Conservation (phyloP, 305 asterid genomes). For the Petunia hybrid region DNA sequence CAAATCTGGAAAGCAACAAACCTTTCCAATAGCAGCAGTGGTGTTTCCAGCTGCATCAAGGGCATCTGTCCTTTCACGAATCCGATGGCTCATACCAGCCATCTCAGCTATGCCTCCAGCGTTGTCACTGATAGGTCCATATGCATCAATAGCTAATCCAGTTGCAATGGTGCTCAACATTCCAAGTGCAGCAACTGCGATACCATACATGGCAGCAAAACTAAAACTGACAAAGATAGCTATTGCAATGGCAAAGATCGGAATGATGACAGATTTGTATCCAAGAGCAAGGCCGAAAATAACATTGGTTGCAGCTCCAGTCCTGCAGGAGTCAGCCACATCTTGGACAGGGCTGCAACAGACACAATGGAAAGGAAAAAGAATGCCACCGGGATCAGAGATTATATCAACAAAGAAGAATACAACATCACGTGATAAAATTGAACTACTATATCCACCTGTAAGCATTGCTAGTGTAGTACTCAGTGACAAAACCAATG, state of each 20-base stretch:
- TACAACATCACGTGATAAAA: not conserved
- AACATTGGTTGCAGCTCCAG: conserved; percentile 42
- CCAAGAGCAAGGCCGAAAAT: no score
- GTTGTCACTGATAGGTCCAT: conserved; percentile 58
- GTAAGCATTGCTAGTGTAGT: conserved; percentile 50
- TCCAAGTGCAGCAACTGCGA: conserved; percentile 55
- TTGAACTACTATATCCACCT: conserved; percentile 30
- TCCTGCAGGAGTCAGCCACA: conserved; percentile 55
- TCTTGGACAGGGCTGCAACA: conserved; percentile 52
- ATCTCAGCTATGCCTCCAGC: conserved; percentile 59
- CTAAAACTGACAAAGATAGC: conserved; percentile 33
- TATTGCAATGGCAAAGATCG: conserved; percentile 46
- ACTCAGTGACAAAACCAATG: conserved; percentile 32
- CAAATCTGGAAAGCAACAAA: not conserved
- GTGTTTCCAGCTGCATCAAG: conserved; percentile 59
- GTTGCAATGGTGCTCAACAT: conserved; percentile 46
- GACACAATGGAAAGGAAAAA: not conserved
- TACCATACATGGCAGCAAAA: conserved; percentile 49
- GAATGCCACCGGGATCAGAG: not conserved
- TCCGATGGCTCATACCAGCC: conserved; percentile 54
- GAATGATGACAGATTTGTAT: conserved; percentile 5
- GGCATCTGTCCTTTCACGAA: conserved; percentile 50
- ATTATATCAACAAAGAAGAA: not conserved
- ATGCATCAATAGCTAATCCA: conserved; percentile 44
- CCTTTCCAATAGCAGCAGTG: conserved; percentile 58